Evolutionary conservation across 129 eudicot species (phyloP), one percentile per base, ranked within the genome.

Genomic region (Rutidosis leptorrhynchoides): DNA sequence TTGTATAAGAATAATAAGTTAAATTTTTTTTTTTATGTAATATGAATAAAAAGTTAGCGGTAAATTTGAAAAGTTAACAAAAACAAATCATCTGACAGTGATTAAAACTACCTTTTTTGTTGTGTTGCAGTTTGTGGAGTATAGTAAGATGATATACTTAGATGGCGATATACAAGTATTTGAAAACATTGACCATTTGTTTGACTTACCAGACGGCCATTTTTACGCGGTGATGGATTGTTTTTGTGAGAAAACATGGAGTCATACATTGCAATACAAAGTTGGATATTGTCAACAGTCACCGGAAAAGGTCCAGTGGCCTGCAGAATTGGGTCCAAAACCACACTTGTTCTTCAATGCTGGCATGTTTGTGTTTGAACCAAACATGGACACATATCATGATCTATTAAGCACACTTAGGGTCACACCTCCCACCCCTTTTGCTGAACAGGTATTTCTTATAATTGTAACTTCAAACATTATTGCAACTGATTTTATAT

Each of bases 261-360:
- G 89, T 28, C 88, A 87, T 65, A 78, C 92, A 3, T 79, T 86
- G 2, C 95, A 87, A 45, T 80, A 84, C 64, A 74, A 84, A 67
- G 74, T 90, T 1, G 97, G 91, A n/a, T 84, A 90, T 64, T 90
- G 95, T 64, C 95, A 90, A n/a, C 90, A 89, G 74, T 85, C 82
- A 25, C 95, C 95, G 15, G 86, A 90, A 3, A 86, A 69, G 67
- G 90, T 84, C 22, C 49, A 1, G 59, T 86, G 91, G 97, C 89
- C 95, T 5, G 74, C 8, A 9, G 80, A 90, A 17, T 62, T 84
- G 77, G 95, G 95, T 7, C 84, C 74, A 6, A 82, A 85, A 2
- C 91, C 95, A 42, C 46, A 81, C 1, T 77, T 86, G 11, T 86
- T 80, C 55, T 86, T 90, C 83, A 87, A 90, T 26, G 93, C 95